These are phyloP conservation scores for Myriangium duriaei DNA, from an alignment of 2,329 filamentous ascomycete genomes.

Conservation along the genomic window DNA sequence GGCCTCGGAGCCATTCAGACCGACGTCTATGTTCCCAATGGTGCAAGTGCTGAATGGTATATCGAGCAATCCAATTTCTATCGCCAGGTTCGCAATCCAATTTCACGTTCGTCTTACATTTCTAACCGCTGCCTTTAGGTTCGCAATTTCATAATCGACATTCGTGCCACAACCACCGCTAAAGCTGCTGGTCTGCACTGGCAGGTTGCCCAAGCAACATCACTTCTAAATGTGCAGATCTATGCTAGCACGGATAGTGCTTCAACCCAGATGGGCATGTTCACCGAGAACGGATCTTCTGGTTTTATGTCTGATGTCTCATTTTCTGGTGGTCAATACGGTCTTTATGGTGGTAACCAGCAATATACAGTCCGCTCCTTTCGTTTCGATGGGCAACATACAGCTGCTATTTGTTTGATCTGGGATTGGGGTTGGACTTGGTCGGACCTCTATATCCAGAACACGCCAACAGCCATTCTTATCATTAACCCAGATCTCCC, in stretches of 20 bases:
- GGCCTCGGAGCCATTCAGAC: conserved; percentile 20
- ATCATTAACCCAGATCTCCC: no score
- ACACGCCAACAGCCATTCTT: conserved; percentile 41
- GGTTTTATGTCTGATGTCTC: conserved; percentile 72
- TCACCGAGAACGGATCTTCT: conserved; percentile 51
- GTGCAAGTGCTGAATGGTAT: conserved; percentile 36
- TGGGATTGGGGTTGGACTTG: conserved; percentile 58
- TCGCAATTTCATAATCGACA: conserved; percentile 45
- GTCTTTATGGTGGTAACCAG: conserved; percentile 71
- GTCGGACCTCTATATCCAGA: conserved; percentile 15
- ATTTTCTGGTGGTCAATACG: conserved; percentile 70
- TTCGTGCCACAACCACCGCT: conserved; percentile 18
- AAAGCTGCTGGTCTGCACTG: conserved; percentile 46
- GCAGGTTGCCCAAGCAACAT: conserved; percentile 53
- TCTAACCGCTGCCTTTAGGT: conserved; percentile 44
- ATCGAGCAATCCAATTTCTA: conserved; percentile 45
- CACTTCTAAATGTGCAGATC: conserved; percentile 41
- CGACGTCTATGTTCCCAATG: conserved; percentile 20
- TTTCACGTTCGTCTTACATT: conserved; percentile 1
- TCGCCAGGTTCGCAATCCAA: conserved; percentile 43
- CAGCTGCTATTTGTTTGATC: conserved; percentile 75
- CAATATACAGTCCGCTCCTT: conserved; percentile 78
- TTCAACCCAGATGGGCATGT: conserved; percentile 34
- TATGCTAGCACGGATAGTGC: conserved; percentile 1
- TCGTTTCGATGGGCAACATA: conserved; percentile 68